Evolutionary conservation across 2,329 filamentous ascomycete species (phyloP).

Genomic region (Xylaria sp.): DNA sequence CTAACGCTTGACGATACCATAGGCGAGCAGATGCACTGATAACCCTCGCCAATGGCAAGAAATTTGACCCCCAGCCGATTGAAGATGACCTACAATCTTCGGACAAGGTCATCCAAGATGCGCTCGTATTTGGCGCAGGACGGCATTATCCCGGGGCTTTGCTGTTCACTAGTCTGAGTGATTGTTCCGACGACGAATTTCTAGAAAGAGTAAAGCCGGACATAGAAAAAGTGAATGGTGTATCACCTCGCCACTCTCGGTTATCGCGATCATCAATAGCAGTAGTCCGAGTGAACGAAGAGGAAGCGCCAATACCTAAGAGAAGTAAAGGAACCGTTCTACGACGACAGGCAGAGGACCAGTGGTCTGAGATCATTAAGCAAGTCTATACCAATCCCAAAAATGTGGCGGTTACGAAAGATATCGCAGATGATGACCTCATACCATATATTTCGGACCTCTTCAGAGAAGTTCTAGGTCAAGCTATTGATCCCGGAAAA

Average conservation of each 20-base stretch:
- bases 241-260: slow-evolving; percentile 56
- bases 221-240: slow-evolving; percentile 54
- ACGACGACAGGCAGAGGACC: slow-evolving; percentile 55
- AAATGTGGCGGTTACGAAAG: slow-evolving; percentile 3
- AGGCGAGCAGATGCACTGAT: slow-evolving; percentile 67
- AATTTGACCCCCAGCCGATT: slow-evolving; percentile 68
- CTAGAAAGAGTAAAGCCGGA: slow-evolving; percentile 49
- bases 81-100: slow-evolving; percentile 60
- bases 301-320: slow-evolving; percentile 52
- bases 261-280: slow-evolving; percentile 58
- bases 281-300: slow-evolving; percentile 45
- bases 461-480: slow-evolving; percentile 42
- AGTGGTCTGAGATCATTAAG: slow-evolving; percentile 54
- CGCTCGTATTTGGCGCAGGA: slow-evolving; percentile 66
- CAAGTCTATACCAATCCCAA: slow-evolving; percentile 46
- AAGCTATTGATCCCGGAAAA: slow-evolving; percentile 42
- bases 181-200: slow-evolving; percentile 45
- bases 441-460: slow-evolving; percentile 40
- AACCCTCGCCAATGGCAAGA: slow-evolving; percentile 69
- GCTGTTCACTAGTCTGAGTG: slow-evolving; percentile 51
- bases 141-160: slow-evolving; percentile 61
- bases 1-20: slow-evolving; percentile 66
- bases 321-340: slow-evolving; percentile 69
- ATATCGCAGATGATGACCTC: slow-evolving; percentile 45
- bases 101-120: slow-evolving; percentile 53